Evolutionary conservation across 2,329 filamentous ascomycete genomes (phyloP), one percentile per base, ranked within the genome.

Genomic region (Acrocalymma vagum): DNA sequence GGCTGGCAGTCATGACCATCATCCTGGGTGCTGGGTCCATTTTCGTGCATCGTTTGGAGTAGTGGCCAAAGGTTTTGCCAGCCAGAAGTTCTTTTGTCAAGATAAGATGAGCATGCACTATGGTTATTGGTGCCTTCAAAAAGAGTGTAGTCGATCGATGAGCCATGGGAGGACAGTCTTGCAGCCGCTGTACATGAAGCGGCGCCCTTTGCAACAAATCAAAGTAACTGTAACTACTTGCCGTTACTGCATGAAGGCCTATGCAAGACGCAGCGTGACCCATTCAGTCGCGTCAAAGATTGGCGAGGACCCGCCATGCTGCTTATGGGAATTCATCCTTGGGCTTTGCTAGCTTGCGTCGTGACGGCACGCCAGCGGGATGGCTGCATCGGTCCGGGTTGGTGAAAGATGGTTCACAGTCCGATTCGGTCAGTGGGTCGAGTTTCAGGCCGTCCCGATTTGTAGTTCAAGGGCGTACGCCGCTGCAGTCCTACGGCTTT

Each of bases 191-290:
- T 50, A 42, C 36, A 41, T 43, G 25, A 25, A 36, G 37, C 46
- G 29, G 39, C 37, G 40, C 37, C 22, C 43, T 38, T 50, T 44
- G 48, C 35, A 49, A 58, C 55, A 46, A 59, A 57, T 61, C 43
- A 58, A 39, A 38, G 38, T 38, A 53, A 46, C 33, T 30, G 44
- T 43, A 36, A 44, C 41, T 42, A 41, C 39, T 30, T 55, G 46
- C 46, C 48, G 51, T 54, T 51, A 53, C 56, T 59, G 54, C 58
- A 60, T 38, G 38, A 21, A 35, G 51, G 34, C 35, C 43, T 47
- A 57, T 38, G 55, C 54, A 46, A 59, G 48, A 45, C 48, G 45
- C 48, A 57, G 54, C 46, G 53, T 63, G 61, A 59, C 54, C 46
- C 49, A 46, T 47, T 29, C 37, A 34, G 49, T 39, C 43, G 48